Evolutionary conservation across 1,284 basidiomycete species (phyloP).

Genomic region (Erythrobasidium hasegawianum): DNA sequence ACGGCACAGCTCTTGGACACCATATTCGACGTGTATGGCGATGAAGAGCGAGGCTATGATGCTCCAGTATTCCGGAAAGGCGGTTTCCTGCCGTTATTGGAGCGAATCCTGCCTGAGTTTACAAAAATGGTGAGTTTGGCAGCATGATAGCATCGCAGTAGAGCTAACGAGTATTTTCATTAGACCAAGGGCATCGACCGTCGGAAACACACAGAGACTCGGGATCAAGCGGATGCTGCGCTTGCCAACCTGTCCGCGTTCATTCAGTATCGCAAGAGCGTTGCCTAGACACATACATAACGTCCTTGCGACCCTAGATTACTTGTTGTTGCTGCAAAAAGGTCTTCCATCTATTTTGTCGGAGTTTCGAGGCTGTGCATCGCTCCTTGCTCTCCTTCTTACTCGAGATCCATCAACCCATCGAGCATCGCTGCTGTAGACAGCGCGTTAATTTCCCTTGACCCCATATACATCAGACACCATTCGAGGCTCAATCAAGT

Average conservation of each 20-base stretch:
- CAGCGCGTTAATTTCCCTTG: too few species aligned
- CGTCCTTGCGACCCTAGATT: too few species aligned
- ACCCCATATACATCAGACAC: too few species aligned
- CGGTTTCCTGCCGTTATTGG: constrained; percentile 58
- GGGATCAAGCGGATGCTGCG: constrained; percentile 54
- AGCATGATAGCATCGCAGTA: not conserved
- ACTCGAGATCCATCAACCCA: too few species aligned
- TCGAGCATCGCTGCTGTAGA: too few species aligned
- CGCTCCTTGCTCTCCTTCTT: too few species aligned
- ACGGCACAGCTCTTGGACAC: constrained; percentile 77
- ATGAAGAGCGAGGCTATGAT: constrained; percentile 80
- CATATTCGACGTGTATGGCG: constrained; percentile 90
- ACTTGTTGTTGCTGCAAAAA: too few species aligned
- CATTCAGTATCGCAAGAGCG: constrained; percentile 69
- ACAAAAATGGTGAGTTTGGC: constrained; percentile 61
- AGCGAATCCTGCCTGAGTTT: constrained; percentile 58
- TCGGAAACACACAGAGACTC: constrained; percentile 51
- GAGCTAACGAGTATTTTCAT: too few species aligned
- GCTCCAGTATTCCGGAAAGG: constrained; percentile 65
- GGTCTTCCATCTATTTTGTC: too few species aligned
- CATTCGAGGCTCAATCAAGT: too few species aligned
- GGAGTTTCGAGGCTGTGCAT: too few species aligned
- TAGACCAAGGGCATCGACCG: constrained; percentile 55
- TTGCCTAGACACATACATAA: constrained; percentile 51
- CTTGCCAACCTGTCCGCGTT: constrained; percentile 82